A percentile compares a stretch with the other conserved stretches of the same genome.
Evolutionary conservation across 371 early-diverging fungal species (phyloP).

Genomic region (Syncephalastrum racemosum): DNA sequence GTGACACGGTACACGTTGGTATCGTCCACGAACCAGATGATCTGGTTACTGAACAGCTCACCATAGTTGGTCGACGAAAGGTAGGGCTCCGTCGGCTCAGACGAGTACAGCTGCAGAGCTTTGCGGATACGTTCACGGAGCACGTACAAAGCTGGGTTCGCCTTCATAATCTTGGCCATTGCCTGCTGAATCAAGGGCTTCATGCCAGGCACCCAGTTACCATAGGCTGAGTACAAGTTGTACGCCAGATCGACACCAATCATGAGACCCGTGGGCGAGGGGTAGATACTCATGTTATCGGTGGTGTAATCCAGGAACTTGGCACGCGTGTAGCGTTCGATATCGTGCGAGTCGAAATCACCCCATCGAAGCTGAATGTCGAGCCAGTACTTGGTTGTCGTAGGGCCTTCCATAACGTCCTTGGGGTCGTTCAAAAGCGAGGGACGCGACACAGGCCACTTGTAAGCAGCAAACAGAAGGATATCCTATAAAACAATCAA

Average conservation of each 20-base stretch:
- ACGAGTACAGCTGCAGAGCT: constrained; percentile 97
- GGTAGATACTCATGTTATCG: constrained; percentile 97
- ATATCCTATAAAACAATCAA: constrained; percentile 77
- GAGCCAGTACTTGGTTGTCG: constrained; percentile 97
- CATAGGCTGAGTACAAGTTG: constrained; percentile 89
- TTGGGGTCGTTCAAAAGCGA: constrained; percentile 87
- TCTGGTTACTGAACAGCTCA: constrained; percentile 97
- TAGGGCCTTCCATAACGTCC: constrained; percentile 94
- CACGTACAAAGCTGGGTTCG: constrained; percentile 96
- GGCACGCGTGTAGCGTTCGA: constrained; percentile 97
- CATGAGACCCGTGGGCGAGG: constrained; percentile 96
- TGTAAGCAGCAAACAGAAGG: constrained; percentile 94
- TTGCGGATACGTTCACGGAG: constrained; percentile 98
- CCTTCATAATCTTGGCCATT: constrained; percentile 98
- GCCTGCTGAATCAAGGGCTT: constrained; percentile 96
- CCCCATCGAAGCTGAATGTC: constrained; percentile 99
- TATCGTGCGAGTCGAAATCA: constrained; percentile 98
- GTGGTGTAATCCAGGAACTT: constrained; percentile 98
- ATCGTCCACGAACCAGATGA: constrained; percentile 99
- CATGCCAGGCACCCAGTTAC: constrained; percentile 98
- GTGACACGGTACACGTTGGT: constrained; percentile 99
- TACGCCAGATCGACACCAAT: constrained; percentile 97
- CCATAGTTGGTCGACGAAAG: constrained; percentile 95
- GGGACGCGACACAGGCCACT: constrained; percentile 96
- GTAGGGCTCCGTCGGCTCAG: constrained; percentile 98